Conservation (phyloP, 2,329 filamentous ascomycete species). For the Metarhizium guizhouense region DNA sequence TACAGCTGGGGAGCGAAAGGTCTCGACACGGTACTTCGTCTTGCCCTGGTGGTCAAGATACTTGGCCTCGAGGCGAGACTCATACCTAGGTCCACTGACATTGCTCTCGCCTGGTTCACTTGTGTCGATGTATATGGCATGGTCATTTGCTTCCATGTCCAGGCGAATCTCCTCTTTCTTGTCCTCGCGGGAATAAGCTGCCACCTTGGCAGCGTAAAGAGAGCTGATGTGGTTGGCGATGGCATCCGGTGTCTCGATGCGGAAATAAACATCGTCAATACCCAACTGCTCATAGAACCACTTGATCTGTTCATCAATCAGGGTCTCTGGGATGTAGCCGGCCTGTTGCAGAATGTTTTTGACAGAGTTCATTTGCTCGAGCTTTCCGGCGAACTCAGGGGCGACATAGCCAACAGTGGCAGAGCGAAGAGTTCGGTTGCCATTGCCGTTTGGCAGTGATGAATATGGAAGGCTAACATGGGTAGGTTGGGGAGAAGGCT, state of each 20-base stretch:
- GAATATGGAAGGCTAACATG: constrained; percentile 65
- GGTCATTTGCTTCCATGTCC: constrained; percentile 89
- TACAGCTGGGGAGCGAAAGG: constrained; percentile 83
- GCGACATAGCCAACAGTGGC: constrained; percentile 91
- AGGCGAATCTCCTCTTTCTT: constrained; percentile 90
- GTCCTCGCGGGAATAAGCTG: constrained; percentile 85
- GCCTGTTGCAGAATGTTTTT: constrained; percentile 70
- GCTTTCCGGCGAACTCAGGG: constrained; percentile 87
- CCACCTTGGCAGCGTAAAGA: constrained; percentile 93
- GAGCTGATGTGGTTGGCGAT: constrained; percentile 94
- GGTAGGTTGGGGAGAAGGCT: constrained; percentile 80
- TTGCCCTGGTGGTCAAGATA: constrained; percentile 76
- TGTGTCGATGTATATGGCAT: constrained; percentile 98
- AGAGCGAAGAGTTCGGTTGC: constrained; percentile 71
- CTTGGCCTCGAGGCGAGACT: constrained; percentile 88
- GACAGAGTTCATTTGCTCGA: constrained; percentile 82
- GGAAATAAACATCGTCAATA: constrained; percentile 98
- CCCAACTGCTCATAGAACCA: constrained; percentile 99
- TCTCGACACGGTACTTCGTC: constrained; percentile 85
- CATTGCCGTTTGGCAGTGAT: constrained; percentile 44
- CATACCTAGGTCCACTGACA: constrained; percentile 76
- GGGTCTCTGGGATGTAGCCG: constrained; percentile 76
- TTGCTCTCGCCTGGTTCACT: constrained; percentile 78
- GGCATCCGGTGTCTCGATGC: constrained; percentile 75
- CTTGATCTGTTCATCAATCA: constrained; percentile 75